Conservation (phyloP, 768 basidiomycete genomes). For the Kwoniella botswanensis region DNA sequence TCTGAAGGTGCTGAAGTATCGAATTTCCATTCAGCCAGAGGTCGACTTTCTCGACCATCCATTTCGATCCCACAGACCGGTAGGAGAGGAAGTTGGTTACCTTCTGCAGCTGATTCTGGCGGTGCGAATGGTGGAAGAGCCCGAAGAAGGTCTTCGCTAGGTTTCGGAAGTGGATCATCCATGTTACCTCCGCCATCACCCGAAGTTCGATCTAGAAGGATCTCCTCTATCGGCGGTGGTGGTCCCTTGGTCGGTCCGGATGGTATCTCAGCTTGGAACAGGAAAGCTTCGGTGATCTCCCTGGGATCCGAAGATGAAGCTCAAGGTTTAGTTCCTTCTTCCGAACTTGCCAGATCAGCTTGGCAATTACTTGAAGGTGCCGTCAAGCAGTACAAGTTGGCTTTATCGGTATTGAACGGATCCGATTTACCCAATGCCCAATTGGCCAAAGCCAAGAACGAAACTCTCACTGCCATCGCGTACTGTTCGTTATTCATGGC, state of each 20-base stretch:
- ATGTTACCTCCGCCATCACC: constrained; percentile 3
- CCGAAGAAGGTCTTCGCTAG: constrained; percentile 20
- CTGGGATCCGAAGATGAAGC: constrained; percentile 39
- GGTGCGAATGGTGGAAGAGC: constrained; percentile 2
- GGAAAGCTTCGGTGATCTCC: constrained; percentile 54
- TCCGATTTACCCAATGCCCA: constrained; percentile 41
- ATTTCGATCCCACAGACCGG: constrained; percentile 23
- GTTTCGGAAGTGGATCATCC: constrained; percentile 1
- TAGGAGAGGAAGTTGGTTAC: constrained; percentile 48
- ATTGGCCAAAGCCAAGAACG: constrained; percentile 49
- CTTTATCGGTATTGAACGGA: constrained; percentile 46
- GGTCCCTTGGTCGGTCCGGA: constrained; percentile 43
- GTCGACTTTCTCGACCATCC: constrained; percentile 21
- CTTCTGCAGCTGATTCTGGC: constrained; percentile 13
- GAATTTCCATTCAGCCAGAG: constrained; percentile 24
- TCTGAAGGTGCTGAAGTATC: constrained; percentile 29
- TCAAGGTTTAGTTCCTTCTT: constrained; percentile 37
- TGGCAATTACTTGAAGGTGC: constrained; percentile 53
- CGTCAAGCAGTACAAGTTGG: constrained; percentile 56
- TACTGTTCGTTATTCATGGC: constrained; percentile 53
- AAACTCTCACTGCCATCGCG: constrained; percentile 49
- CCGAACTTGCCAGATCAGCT: constrained; percentile 48
- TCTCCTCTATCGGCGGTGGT: constrained; percentile 42
- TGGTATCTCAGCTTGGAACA: constrained; percentile 52
- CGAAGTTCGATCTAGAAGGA: constrained; percentile 29